These are phyloP conservation scores for Cercospora berteroae DNA, from an alignment of 2,329 filamentous ascomycete species.

Conservation along the genomic window DNA sequence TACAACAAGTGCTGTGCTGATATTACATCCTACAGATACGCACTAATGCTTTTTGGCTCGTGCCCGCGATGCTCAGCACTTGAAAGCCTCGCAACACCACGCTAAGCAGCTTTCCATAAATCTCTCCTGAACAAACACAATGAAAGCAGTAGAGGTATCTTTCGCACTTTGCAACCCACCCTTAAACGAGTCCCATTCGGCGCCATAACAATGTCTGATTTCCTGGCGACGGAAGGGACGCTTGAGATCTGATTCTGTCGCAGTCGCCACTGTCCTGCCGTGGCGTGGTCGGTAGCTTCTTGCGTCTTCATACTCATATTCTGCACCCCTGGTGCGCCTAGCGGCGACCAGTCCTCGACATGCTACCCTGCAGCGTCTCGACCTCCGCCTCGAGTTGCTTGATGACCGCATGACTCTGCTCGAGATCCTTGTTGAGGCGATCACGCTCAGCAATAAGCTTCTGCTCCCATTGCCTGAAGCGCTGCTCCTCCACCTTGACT, in stretches of 20 bases:
- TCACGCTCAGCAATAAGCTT: constrained; percentile 99
- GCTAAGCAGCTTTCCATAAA: constrained; percentile 15
- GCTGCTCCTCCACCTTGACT: constrained; percentile 99
- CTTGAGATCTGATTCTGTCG: constrained; percentile 16
- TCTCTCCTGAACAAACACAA: constrained; percentile 25
- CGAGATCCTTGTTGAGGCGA: constrained; percentile 98
- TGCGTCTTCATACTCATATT: constrained; percentile 7
- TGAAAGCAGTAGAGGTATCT: constrained; percentile 31
- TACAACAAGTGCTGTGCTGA: constrained; percentile 1
- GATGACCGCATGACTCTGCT: constrained; percentile 89
- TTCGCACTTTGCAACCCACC: constrained; percentile 18
- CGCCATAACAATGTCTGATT: constrained; percentile 19
- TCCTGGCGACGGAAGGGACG: constrained; percentile 10
- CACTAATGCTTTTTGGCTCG: constrained; percentile 18
- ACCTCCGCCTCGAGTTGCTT: constrained; percentile 90
- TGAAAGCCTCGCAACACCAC: constrained; percentile 23
- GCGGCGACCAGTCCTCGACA: constrained; percentile 37
- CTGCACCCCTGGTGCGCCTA: constrained; percentile 17
- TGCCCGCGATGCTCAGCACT: constrained; percentile 25
- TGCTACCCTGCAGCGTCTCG: constrained; percentile 73
- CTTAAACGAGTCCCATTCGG: constrained; percentile 13
- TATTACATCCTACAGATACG: constrained; percentile 22
- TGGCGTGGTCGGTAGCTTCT: constrained; percentile 15
- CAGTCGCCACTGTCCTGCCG: constrained; percentile 23
- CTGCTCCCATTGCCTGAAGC: constrained; percentile 99